Base-by-base conservation (phyloP, 345 rosid genomes). In the Luvunga scandens region DNA sequence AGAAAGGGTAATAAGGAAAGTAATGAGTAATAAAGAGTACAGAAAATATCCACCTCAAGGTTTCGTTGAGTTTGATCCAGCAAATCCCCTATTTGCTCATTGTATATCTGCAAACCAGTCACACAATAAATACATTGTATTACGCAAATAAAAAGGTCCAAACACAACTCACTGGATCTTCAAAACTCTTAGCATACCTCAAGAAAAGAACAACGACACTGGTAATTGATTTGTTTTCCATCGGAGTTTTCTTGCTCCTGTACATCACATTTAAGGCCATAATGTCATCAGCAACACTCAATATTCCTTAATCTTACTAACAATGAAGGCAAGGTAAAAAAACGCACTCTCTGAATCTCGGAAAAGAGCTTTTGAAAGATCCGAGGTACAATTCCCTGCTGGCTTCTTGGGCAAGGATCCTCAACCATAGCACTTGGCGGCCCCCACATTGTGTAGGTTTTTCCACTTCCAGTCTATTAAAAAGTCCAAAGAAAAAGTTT, bases 391-490 rank as follows among this genome's bases (percentile, higher is more conserved):
- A 96, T 86, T 77, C 99, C 99, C 77, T 91, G 93, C 69, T 87
- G 86, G 79, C 95, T 89, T 57, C 78, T 84, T 18, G 99, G 91
- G 65, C 92, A 89, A 34, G 93, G 92, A 80, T 91, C 93, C 56
- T 91, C 98, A 25, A 96, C 86, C 94, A 96, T 94, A 34, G 99
- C 93, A 73, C 99, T 89, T 62, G 97, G 98, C 0, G 98, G 97
- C 73, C 99, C 98, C 98, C 98, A 96, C 92, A 94, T 86, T 0
- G 99, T 96, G 82, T 92, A 92, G 24, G 99, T 91, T 86, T 96
- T 96, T 59, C 99, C 98, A 69, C 99, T 94, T 87, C 97, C 99
- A 38, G 93, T 92, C 99, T 96, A 38, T 39, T 59, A 80, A 81
- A 31, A 77, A 72, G n/a, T 62, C 53, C 78, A 80, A 38, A 27